Percentiles rank a stretch among this genome's conserved stretches.
These are phyloP conservation scores for Fusarium tricinctum DNA, from an alignment of 2,329 filamentous ascomycete species.

Conservation along the genomic window DNA sequence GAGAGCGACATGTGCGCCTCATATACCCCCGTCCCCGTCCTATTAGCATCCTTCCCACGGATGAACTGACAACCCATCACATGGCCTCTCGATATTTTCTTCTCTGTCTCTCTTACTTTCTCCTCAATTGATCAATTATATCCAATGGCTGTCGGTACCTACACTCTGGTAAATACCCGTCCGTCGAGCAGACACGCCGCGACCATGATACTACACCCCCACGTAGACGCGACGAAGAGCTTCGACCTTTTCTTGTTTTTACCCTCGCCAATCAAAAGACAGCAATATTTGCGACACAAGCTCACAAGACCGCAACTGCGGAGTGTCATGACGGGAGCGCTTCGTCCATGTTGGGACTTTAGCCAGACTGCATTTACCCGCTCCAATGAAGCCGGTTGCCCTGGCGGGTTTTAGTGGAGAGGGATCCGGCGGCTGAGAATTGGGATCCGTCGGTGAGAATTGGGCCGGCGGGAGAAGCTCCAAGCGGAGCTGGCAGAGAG, in stretches of 20 bases:
- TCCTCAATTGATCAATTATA: neutral
- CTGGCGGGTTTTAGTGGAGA: constrained; percentile 9
- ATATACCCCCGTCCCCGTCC: constrained; percentile 39
- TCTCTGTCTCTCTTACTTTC: neutral
- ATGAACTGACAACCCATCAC: constrained; percentile 40
- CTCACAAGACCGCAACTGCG: constrained; percentile 10
- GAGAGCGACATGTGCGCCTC: constrained; percentile 31
- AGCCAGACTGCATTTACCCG: constrained; percentile 37
- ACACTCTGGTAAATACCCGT: constrained; percentile 14
- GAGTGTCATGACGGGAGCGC: constrained; percentile 44
- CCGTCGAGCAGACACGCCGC: constrained; percentile 1
- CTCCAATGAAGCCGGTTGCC: constrained; percentile 18
- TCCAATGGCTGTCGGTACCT: constrained; percentile 8
- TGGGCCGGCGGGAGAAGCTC: constrained; percentile 27
- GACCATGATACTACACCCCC: constrained; percentile 30
- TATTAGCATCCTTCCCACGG: constrained; percentile 1
- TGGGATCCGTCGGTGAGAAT: constrained; percentile 37
- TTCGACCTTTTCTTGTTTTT: constrained; percentile 8
- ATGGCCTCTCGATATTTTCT: constrained; percentile 19
- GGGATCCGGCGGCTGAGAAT: constrained; percentile 28
- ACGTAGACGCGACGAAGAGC: constrained; percentile 11
- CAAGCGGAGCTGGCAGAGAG: constrained; percentile 14
- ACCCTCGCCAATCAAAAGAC: constrained; percentile 41
- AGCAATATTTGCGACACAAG: constrained; percentile 23
- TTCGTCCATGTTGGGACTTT: constrained; percentile 18